These are phyloP conservation scores for Neonectria hederae DNA, from an alignment of 2,329 filamentous ascomycete genomes.

Conservation along the genomic window DNA sequence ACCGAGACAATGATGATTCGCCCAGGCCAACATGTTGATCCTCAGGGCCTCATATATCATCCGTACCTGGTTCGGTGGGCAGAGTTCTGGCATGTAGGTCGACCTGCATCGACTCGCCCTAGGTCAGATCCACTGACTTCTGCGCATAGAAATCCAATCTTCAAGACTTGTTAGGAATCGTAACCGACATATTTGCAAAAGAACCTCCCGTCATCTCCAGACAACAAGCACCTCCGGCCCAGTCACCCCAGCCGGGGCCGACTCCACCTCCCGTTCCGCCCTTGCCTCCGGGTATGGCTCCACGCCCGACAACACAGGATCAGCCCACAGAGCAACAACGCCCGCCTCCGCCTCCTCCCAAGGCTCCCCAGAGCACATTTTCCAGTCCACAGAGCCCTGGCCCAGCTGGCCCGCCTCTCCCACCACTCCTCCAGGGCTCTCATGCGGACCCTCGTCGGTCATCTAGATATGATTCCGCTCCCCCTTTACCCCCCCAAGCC, in stretches of 20 bases:
- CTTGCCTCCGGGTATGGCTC: constrained; percentile 70
- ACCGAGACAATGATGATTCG: constrained; percentile 89
- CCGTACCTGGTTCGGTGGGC: constrained; percentile 93
- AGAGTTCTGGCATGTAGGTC: constrained; percentile 86
- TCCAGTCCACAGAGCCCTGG: constrained; percentile 35
- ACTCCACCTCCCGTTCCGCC: constrained; percentile 76
- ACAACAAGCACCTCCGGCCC: constrained; percentile 60
- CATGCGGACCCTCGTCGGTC: constrained; percentile 32
- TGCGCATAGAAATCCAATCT: constrained; percentile 77
- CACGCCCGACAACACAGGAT: constrained; percentile 49
- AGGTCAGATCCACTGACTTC: constrained; percentile 12
- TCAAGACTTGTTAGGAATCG: constrained; percentile 81
- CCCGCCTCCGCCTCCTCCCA: constrained; percentile 65
- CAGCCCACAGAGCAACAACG: constrained; percentile 48
- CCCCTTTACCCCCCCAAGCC: constrained; percentile 54
- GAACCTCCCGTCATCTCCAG: constrained; percentile 90
- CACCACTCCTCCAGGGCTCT: constrained; percentile 34
- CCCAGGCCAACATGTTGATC: constrained; percentile 93
- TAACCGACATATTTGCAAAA: constrained; percentile 90
- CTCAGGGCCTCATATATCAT: constrained; percentile 93
- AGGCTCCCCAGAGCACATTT: constrained; percentile 53
- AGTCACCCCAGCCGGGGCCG: constrained; percentile 43
- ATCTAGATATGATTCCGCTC: constrained; percentile 60
- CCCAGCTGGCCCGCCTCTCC: constrained; percentile 45
- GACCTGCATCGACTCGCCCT: not conserved